A percentile compares a stretch with the other conserved stretches of the same genome.
Evolutionary conservation across 306 rosid genomes (phyloP).

Genomic region (Echinosophora koreensis): DNA sequence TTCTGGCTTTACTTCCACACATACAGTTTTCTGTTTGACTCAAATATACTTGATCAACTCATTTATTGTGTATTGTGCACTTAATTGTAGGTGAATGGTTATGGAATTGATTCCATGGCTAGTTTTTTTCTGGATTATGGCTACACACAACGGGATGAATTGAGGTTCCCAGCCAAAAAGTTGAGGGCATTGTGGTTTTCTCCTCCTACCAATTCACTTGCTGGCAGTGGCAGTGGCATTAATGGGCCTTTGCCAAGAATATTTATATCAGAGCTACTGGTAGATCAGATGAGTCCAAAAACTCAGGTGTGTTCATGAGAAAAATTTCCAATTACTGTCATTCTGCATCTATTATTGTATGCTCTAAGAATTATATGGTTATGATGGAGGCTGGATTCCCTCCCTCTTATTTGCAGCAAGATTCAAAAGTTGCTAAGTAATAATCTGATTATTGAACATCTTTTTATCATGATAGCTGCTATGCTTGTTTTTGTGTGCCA

Average conservation of each 20-base stretch:
- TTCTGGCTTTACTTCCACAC: neutral
- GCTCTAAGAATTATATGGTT: conserved; percentile 24
- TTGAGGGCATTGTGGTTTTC: conserved; percentile 94
- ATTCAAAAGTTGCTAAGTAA: conserved; percentile 25
- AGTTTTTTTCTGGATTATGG: conserved; percentile 84
- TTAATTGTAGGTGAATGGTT: conserved; percentile 72
- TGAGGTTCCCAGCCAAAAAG: conserved; percentile 85
- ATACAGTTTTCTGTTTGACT: conserved; percentile 3
- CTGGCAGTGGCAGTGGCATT: conserved; percentile 59
- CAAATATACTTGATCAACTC: neutral
- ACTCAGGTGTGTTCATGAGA: conserved; percentile 68
- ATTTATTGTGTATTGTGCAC: conserved; percentile 16
- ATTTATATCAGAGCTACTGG: conserved; percentile 91
- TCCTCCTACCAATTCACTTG: conserved; percentile 66
- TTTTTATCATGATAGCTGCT: conserved; percentile 9
- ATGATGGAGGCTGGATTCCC: neutral
- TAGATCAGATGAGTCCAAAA: conserved; percentile 82
- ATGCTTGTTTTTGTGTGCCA: conserved; percentile 24
- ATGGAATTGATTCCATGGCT: conserved; percentile 91
- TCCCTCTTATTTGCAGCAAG: conserved; percentile 6
- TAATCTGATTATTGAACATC: neutral
- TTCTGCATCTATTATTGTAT: neutral
- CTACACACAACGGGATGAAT: conserved; percentile 70
- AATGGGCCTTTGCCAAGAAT: conserved; percentile 89
- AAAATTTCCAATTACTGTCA: conserved; percentile 20